These are phyloP conservation scores for Penicillium digitatum DNA, from an alignment of 2,329 filamentous ascomycete genomes.

Conservation along the genomic window DNA sequence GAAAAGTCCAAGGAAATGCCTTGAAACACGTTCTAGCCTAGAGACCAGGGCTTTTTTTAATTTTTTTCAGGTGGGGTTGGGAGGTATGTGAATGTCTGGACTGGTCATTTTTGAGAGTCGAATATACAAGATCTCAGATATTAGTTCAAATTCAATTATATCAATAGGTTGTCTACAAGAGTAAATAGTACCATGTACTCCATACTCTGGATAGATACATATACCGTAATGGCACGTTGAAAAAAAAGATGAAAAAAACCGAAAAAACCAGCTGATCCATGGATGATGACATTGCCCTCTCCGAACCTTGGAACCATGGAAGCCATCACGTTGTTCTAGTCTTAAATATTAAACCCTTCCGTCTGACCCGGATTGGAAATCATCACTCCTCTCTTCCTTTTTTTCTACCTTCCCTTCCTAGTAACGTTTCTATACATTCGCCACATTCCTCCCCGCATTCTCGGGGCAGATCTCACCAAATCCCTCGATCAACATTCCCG, in stretches of 20 bases:
- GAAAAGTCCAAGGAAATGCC: background rate
- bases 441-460: slow-evolving; percentile 19
- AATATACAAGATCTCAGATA: background rate
- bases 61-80: background rate
- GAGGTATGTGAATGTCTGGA: slow-evolving; percentile 2
- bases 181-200: background rate
- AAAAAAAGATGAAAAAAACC: background rate
- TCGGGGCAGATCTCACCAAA: slow-evolving; percentile 13
- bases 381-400: background rate
- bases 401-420: background rate
- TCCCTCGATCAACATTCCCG: slow-evolving; percentile 18
- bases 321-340: background rate
- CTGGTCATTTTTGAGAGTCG: slow-evolving; percentile 2
- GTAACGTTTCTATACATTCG: background rate
- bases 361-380: background rate
- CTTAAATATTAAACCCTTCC: background rate
- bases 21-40: background rate
- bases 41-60: background rate
- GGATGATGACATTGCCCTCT: slow-evolving; percentile 4
- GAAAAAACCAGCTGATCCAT: background rate
- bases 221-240: background rate
- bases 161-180: background rate
- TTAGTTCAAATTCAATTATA: background rate
- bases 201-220: background rate
- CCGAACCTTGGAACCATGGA: slow-evolving; percentile 2